Conservation (phyloP, 257 asterid species). For the Ilex asprella region DNA sequence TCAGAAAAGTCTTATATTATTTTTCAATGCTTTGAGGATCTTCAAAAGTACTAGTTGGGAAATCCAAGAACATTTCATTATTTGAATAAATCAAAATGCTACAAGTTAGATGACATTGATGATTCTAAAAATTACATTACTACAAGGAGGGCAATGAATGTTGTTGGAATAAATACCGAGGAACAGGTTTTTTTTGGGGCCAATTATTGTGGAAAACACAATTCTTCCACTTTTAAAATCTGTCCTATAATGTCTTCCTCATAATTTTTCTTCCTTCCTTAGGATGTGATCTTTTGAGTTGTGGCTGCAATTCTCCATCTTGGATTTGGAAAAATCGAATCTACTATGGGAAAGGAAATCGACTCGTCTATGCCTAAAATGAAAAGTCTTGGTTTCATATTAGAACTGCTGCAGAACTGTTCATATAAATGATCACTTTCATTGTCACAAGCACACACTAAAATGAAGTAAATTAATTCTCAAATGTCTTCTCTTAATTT, state of each 20-base stretch:
- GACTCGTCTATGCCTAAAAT: slow-evolving; percentile 24
- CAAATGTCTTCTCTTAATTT: not conserved
- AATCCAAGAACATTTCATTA: slow-evolving; percentile 17
- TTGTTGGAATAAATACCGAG: slow-evolving; percentile 20
- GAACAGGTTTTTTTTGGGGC: slow-evolving; percentile 15
- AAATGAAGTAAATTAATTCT: not conserved
- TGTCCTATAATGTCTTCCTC: not conserved
- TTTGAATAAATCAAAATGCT: slow-evolving; percentile 22
- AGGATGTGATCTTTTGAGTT: slow-evolving; percentile 26
- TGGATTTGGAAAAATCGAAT: slow-evolving; percentile 27
- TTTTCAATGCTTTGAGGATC: slow-evolving; percentile 12
- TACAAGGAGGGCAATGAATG: slow-evolving; percentile 23
- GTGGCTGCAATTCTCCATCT: slow-evolving; percentile 29
- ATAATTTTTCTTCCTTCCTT: not conserved
- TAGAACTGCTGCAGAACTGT: slow-evolving; percentile 19
- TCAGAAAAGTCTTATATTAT: not conserved
- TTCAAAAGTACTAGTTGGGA: slow-evolving; percentile 16
- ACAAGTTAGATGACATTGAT: slow-evolving; percentile 17
- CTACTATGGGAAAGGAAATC: slow-evolving; percentile 19
- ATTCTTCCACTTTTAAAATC: not conserved
- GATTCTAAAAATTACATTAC: slow-evolving; percentile 22
- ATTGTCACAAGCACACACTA: not conserved
- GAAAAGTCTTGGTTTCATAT: slow-evolving; percentile 23
- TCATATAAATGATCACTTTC: slow-evolving; percentile 10
- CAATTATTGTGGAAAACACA: not conserved